These are phyloP conservation scores for Gaertneriomyces sp. DNA, from an alignment of 192 early-diverging fungal species.

Conservation along the genomic window DNA sequence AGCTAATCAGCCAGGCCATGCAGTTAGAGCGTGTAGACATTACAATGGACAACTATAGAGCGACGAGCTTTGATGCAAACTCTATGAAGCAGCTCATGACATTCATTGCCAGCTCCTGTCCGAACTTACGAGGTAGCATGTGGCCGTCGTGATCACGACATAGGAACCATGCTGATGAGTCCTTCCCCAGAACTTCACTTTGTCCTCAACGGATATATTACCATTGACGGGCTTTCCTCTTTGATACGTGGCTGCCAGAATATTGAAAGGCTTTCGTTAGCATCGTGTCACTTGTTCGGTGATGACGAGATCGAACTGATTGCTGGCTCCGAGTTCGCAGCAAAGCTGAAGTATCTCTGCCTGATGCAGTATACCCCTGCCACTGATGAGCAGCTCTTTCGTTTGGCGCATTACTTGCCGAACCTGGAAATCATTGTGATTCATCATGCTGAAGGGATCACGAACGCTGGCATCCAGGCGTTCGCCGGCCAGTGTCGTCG, in stretches of 20 bases:
- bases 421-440: slow-evolving; percentile 5
- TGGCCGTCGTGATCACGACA: neutral
- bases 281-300: slow-evolving; percentile 9
- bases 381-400: neutral
- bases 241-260: neutral
- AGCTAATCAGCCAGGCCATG: neutral
- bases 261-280: slow-evolving; percentile 9
- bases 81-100: neutral
- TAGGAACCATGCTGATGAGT: too few species aligned
- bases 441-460: neutral
- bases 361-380: neutral
- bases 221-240: neutral
- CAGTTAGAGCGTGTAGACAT: slow-evolving; percentile 10
- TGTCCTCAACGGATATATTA: slow-evolving; percentile 4
- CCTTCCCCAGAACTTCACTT: slow-evolving; percentile 14
- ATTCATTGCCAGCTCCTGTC: neutral
- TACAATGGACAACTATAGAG: neutral
- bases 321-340: neutral
- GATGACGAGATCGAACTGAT: neutral
- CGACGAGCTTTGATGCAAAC: neutral
- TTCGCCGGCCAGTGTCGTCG: neutral
- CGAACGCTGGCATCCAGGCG: slow-evolving; percentile 1
- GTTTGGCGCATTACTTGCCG: neutral
- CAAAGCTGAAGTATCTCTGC: slow-evolving; percentile 12
- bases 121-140: slow-evolving; percentile 4